Evolutionary conservation across 345 rosid genomes (phyloP).

Genomic region (Angophora floribunda): DNA sequence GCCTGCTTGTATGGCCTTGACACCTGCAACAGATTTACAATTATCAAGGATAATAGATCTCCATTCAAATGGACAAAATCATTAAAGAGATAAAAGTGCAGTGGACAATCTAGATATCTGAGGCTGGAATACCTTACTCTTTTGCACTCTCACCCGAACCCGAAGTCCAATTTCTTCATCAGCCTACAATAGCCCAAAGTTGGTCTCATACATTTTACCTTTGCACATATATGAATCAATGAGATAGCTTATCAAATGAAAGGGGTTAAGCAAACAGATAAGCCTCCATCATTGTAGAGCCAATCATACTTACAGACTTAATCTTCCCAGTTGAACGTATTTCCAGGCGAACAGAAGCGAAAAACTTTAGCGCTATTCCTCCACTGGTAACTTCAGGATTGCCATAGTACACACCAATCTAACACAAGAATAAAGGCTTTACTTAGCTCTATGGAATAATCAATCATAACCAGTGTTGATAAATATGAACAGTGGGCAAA

Average conservation of each 20-base stretch:
- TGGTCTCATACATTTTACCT: constrained; percentile 4
- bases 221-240: not conserved
- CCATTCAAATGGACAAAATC: not conserved
- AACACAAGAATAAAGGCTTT: constrained; percentile 3
- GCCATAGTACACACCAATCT: constrained; percentile 98
- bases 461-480: not conserved
- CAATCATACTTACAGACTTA: constrained; percentile 62
- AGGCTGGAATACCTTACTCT: constrained; percentile 69
- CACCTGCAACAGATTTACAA: constrained; percentile 31
- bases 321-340: constrained; percentile 93
- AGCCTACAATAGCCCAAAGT: constrained; percentile 27
- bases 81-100: not conserved
- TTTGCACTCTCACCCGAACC: constrained; percentile 92
- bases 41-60: not conserved
- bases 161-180: constrained; percentile 90
- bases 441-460: not conserved
- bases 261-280: not conserved
- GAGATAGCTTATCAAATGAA: not conserved
- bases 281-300: not conserved
- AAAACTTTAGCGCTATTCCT: constrained; percentile 91
- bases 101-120: not conserved
- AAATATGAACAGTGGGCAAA: not conserved
- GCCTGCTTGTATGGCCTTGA: constrained; percentile 97
- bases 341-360: constrained; percentile 91
- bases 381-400: constrained; percentile 99